Evolutionary conservation across 768 basidiomycete genomes (phyloP), one percentile per base, ranked within the genome.

Genomic region (Peribolospora kevripleyi): DNA sequence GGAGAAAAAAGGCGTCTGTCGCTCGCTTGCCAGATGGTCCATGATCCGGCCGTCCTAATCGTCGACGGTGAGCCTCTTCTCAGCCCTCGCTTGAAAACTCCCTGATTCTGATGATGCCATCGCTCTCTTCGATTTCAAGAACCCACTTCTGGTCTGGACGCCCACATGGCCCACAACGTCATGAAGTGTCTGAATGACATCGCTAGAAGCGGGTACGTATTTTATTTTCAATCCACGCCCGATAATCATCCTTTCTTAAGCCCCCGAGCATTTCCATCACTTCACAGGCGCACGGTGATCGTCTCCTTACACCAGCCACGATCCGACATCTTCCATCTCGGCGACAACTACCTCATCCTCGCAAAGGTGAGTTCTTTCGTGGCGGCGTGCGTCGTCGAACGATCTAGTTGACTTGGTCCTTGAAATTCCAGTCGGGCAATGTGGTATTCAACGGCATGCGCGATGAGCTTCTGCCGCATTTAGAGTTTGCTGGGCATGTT

Each of bases 1-100:
- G 73, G 73, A n/a, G 73, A 74, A 59, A 74, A 74, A 61, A 61
- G 73, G 2, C 64, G 73, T 40, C 61, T 74, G 7, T 71, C 69
- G 36, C 61, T 74, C 14, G 73, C 71, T 1, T 69, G 73, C 0
- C 68, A 74, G 60, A 70, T 67, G 59, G 51, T 59, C 7, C 51
- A 52, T n/a, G 70, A 70, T 53, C 70, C 70, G 1, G 61, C 66
- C 10, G 66, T 72, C 7, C 58, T 72, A 13, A 58, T 71, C 11
- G 68, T 68, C 1, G 71, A 70, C 58, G 63, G 9, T 42, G 7
- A 14, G 13, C 10, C 25, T 51, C 9, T 48, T 7, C 49, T 41
- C 6, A 42, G 42, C 7, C 13, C 2, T 14, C 8, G 11, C 37
- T 13, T 39, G 50, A 48, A 11, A 40, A 13, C 37, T 53, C 11